Conservation (phyloP, 129 eudicot species). For the Lonicera japonica region DNA sequence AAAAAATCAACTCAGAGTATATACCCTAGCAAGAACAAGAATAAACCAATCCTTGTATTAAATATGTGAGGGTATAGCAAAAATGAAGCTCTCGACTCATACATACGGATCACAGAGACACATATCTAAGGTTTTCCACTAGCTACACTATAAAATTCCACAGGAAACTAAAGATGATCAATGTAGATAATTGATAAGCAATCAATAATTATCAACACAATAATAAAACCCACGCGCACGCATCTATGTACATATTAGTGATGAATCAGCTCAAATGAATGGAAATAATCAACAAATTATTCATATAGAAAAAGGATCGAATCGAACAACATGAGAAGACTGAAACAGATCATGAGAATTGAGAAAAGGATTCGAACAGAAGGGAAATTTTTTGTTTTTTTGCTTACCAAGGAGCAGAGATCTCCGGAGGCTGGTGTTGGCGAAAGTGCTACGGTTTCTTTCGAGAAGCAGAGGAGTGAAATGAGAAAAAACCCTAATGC, state of each 20-base stretch:
- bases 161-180: neutral
- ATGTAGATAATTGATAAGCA: neutral
- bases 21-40: too few species aligned
- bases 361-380: neutral
- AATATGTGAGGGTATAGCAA: too few species aligned
- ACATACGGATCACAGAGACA: neutral
- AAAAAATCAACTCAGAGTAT: too few species aligned
- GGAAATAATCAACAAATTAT: neutral
- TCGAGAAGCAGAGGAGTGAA: neutral
- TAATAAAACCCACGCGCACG: too few species aligned
- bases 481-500: neutral
- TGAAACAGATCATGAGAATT: neutral
- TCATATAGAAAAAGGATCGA: neutral
- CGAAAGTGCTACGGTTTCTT: neutral
- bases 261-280: neutral
- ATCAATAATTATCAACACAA: too few species aligned
- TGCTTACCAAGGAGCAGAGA: slow-evolving; percentile 3
- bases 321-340: neutral
- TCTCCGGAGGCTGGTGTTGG: neutral
- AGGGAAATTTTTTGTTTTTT: neutral
- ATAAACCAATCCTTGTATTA: too few species aligned
- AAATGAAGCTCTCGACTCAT: too few species aligned
- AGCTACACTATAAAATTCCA: neutral
- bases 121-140: neutral
- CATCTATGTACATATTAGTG: neutral